Evolutionary conservation across 2,329 filamentous ascomycete species (phyloP).

Genomic region (Hypomyces rosellus): DNA sequence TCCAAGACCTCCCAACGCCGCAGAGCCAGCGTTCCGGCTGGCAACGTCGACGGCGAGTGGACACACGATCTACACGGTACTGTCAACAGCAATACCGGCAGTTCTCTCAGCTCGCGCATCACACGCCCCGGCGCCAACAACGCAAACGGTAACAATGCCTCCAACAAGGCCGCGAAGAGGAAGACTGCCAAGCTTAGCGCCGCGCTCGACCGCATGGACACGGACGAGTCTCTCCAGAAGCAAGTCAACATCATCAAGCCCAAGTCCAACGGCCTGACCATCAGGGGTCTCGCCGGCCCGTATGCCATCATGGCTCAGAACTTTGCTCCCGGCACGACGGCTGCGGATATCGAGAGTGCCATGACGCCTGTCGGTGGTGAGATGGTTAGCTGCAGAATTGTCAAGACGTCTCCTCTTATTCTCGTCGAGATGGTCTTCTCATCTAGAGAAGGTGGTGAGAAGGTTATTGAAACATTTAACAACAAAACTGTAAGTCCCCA

Average conservation of each 20-base stretch:
- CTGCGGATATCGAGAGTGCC: conserved; percentile 75
- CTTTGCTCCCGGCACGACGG: conserved; percentile 75
- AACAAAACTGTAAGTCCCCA: conserved; percentile 60
- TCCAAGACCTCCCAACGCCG: conserved; percentile 19
- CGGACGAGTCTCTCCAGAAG: conserved; percentile 23
- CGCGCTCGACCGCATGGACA: conserved; percentile 37
- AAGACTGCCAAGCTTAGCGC: conserved; percentile 34
- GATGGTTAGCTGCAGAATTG: conserved; percentile 59
- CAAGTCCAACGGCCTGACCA: conserved; percentile 50
- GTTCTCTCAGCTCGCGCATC: conserved; percentile 43
- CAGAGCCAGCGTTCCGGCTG: conserved; percentile 33
- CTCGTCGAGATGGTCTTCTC: conserved; percentile 73
- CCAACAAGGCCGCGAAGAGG: conserved; percentile 12
- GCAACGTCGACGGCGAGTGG: conserved; percentile 63
- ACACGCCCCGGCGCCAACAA: conserved; percentile 30
- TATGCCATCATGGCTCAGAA: conserved; percentile 72
- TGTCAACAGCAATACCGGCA: conserved; percentile 27
- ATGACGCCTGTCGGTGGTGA: conserved; percentile 69
- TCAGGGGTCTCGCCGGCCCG: conserved; percentile 66
- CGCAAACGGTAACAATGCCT: conserved; percentile 2
- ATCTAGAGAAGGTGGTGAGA: conserved; percentile 65
- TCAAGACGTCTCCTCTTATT: conserved; percentile 63
- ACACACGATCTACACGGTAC: conserved; percentile 60
- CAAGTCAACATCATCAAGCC: conserved; percentile 30
- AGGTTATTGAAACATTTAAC: conserved; percentile 70